Conservation (phyloP, 2,329 filamentous ascomycete genomes). For the Ophidiomyces ophidiicola region DNA sequence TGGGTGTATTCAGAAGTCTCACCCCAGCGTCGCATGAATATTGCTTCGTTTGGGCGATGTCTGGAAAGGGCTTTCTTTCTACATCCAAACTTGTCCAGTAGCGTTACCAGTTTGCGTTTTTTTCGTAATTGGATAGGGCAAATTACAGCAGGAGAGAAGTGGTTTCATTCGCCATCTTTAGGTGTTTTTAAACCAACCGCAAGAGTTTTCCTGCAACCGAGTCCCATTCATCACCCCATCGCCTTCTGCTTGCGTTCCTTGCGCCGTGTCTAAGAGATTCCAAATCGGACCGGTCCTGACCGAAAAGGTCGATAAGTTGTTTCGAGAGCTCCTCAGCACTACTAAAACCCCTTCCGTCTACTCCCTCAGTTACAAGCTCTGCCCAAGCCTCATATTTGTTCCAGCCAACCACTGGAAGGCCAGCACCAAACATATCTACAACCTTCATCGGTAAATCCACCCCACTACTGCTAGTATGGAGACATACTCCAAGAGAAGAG, state of each 20-base stretch:
- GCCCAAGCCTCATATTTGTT: slow-evolving; percentile 73
- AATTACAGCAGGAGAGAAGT: too few species aligned
- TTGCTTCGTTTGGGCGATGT: too few species aligned
- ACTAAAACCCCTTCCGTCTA: slow-evolving; percentile 77
- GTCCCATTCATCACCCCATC: slow-evolving; percentile 94
- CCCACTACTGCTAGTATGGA: slow-evolving; percentile 87
- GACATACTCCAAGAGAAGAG: slow-evolving; percentile 77
- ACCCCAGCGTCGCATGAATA: too few species aligned
- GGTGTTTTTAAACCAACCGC: slow-evolving; percentile 27
- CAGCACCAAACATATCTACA: slow-evolving; percentile 96
- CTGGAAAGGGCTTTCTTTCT: too few species aligned
- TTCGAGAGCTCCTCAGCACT: slow-evolving; percentile 53
- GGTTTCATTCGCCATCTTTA: too few species aligned
- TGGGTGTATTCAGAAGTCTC: too few species aligned
- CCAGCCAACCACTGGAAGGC: slow-evolving; percentile 81
- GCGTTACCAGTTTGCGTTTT: too few species aligned
- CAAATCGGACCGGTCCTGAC: slow-evolving; percentile 43
- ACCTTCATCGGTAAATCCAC: slow-evolving; percentile 99
- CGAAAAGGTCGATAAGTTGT: slow-evolving; percentile 55
- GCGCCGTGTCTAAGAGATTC: slow-evolving; percentile 55
- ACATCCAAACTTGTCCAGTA: too few species aligned
- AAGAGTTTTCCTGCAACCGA: slow-evolving; percentile 63
- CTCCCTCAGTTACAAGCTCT: slow-evolving; percentile 77
- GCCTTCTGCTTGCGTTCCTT: slow-evolving; percentile 55
- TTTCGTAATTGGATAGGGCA: too few species aligned